Percentiles rank a stretch among this genome's conserved stretches.
phyloP scores from a whole-genome alignment of 345 rosid species.

The Eucalyptus shirleyi region DNA sequence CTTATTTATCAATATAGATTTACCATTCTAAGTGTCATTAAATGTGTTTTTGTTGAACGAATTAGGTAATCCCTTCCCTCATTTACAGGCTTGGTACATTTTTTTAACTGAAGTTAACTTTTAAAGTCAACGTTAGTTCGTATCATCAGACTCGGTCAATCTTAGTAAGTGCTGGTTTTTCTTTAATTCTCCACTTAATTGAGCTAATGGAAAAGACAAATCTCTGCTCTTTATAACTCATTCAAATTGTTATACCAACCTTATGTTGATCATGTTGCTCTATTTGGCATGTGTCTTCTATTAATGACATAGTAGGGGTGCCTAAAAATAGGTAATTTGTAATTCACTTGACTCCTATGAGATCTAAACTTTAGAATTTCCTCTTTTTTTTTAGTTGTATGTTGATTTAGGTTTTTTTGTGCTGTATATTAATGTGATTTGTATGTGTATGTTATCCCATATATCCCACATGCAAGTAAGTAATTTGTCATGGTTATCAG shows the following conservation, averaged over 20 bases:
- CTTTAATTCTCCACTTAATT: neutral
- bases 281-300: neutral
- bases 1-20: neutral
- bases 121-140: neutral
- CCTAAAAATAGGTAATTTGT: neutral
- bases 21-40: neutral
- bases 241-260: neutral
- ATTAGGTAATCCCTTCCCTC: neutral
- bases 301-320: neutral
- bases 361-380: neutral
- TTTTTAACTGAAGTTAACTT: neutral
- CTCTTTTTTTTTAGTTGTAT: neutral
- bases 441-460: neutral
- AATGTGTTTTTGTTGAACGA: neutral
- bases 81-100: neutral
- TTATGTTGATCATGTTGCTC: neutral
- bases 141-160: neutral
- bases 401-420: neutral
- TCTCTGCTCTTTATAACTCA: neutral
- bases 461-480: neutral
- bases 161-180: neutral
- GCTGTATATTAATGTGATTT: neutral
- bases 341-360: neutral
- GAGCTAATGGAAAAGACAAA: neutral
- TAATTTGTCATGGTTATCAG: neutral